Base-by-base conservation (phyloP, 805 yeast species). In the Sugiyamaella valdiviana region DNA sequence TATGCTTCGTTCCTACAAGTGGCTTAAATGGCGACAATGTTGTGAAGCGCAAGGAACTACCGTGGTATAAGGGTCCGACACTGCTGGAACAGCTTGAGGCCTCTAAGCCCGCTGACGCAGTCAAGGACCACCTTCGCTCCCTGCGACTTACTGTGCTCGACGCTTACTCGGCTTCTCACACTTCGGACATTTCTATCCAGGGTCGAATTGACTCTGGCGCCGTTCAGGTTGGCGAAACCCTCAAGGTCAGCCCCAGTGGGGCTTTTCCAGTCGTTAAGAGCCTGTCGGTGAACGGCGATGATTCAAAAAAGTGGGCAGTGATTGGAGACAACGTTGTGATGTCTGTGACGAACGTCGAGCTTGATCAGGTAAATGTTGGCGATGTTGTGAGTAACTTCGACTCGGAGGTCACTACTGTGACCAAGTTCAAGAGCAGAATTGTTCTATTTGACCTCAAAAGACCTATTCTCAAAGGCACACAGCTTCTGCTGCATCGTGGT, bases 401-500 rank as follows among this genome's bases (percentile, higher is more conserved):
- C 41, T 69, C 72, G 21, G 69, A 72, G 5, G 69, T 79, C 20
- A 73, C 67, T 16, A 67, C 82, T 16, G 71, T 73, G 2, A 73
- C 72, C 44, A 72, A 69, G 44, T 75, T 79, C 53, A 65, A 66
- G n/a, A 78, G 84, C 40, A 77, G 80, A 47, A 62, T 87, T 39
- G 69, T 74, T 37, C 70, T 83, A 4, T 91, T 91, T 56, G 83
- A 83, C 49, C 62, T 80, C 58, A 73, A 73, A 32, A 74, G 85
- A 54, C 96, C 96, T 0, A 65, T 89, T 41, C 67, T 89, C 37
- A 80, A 83, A 12, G 96, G 97, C 6, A 75, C 95, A 0, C 83
- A 90, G 37, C 74, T 88, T 54, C 77, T 87, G 37, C 63, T 87
- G 45, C 88, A 89, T 66, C 75, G 90, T 51, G 89, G 90, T 53